These are phyloP conservation scores for Picocystis salinarum DNA, from an alignment of 139 green algal species.

Conservation along the genomic window DNA sequence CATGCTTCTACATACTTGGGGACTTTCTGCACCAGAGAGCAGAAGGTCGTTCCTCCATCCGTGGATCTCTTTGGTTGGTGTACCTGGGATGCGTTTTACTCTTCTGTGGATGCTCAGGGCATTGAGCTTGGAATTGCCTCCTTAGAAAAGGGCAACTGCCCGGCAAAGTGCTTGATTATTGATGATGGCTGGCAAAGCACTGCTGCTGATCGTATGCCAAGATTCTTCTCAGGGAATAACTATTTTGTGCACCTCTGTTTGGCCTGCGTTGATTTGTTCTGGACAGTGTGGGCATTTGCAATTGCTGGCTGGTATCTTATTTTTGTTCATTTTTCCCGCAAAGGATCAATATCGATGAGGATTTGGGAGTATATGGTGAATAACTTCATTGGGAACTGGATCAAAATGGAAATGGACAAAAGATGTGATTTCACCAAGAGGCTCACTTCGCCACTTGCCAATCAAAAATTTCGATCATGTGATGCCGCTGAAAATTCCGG, in stretches of 20 bases:
- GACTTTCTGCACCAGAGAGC: too few species aligned
- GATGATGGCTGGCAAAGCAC: conserved; percentile 30
- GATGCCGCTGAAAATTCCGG: conserved; percentile 20
- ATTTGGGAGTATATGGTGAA: neutral
- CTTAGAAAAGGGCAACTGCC: conserved; percentile 12
- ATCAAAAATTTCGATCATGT: conserved; percentile 59
- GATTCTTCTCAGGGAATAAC: too few species aligned
- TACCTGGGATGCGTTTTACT: conserved; percentile 97
- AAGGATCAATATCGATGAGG: neutral
- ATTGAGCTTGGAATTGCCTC: conserved; percentile 38
- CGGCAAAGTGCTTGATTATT: conserved; percentile 28
- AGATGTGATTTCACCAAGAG: conserved; percentile 63
- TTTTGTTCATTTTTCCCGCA: neutral
- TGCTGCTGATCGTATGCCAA: too few species aligned
- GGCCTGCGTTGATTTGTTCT: neutral
- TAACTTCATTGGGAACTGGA: neutral
- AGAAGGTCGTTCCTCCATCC: too few species aligned
- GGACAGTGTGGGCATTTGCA: neutral
- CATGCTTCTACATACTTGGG: too few species aligned
- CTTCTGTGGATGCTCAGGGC: conserved; percentile 51
- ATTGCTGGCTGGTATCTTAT: neutral
- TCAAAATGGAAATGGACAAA: neutral
- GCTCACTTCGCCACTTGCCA: conserved; percentile 52
- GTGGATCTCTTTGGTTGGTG: conserved; percentile 91
- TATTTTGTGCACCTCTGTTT: too few species aligned